Percentiles rank a stretch among this genome's conserved stretches.
Evolutionary conservation across 495 filamentous ascomycete species (phyloP).

Genomic region (Aspergillus panamensis): DNA sequence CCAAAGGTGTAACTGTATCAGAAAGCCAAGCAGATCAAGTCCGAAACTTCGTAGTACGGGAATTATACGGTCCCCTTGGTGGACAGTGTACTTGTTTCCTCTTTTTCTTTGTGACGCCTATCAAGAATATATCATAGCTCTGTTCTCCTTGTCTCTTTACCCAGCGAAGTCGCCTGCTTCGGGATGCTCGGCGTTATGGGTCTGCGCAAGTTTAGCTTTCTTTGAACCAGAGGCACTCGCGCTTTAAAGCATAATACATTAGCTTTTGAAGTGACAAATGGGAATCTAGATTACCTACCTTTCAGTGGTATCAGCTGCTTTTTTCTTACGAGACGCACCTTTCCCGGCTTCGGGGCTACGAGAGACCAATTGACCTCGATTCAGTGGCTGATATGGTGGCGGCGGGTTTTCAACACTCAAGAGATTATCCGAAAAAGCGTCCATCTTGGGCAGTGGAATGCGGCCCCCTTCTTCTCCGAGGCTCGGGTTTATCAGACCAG

Average conservation of each 20-base stretch:
- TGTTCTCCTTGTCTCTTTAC: too few relatives aligned
- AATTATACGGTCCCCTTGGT: too few relatives aligned
- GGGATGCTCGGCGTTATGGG: too few relatives aligned
- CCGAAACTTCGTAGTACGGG: too few relatives aligned
- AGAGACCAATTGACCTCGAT: not conserved
- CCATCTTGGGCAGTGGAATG: not conserved
- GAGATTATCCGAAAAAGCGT: not conserved
- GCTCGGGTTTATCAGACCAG: conserved; percentile 13
- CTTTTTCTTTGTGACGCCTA: too few relatives aligned
- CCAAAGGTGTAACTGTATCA: not conserved
- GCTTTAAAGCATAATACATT: too few relatives aligned
- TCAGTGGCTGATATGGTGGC: not conserved
- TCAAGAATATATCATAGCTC: too few relatives aligned
- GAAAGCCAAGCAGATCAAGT: not conserved
- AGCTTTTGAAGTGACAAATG: too few relatives aligned
- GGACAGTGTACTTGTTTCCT: too few relatives aligned
- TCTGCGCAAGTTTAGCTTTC: too few relatives aligned
- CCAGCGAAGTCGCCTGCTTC: too few relatives aligned
- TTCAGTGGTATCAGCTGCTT: not conserved
- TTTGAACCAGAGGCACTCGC: too few relatives aligned
- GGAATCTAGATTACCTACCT: not conserved
- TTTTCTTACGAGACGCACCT: not conserved
- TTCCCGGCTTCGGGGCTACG: not conserved
- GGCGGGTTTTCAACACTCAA: not conserved
- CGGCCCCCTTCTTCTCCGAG: conserved; percentile 16